These are phyloP conservation scores for Plicaturopsis crispa DNA, from an alignment of 768 basidiomycete genomes.

Conservation along the genomic window DNA sequence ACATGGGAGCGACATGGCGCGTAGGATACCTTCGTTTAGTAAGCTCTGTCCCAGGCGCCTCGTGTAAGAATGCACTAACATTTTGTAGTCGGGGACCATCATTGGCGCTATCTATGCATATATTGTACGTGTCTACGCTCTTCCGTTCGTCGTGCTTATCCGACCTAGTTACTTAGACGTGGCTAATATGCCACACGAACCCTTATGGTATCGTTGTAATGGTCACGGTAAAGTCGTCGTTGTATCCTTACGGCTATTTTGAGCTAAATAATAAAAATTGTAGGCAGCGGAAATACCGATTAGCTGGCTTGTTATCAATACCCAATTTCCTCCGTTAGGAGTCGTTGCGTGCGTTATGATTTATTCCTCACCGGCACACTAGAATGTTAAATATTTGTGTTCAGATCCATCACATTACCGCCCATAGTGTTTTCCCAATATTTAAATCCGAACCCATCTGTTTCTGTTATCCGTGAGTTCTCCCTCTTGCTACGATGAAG, in stretches of 20 bases:
- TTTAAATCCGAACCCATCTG: constrained; percentile 15
- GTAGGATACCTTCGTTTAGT: constrained; percentile 37
- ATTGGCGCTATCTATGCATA: constrained; percentile 25
- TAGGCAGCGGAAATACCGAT: constrained; percentile 38
- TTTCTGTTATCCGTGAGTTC: constrained; percentile 22
- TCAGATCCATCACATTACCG: constrained; percentile 35
- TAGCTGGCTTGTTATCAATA: constrained; percentile 34
- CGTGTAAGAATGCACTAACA: background rate
- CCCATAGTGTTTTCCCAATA: constrained; percentile 29
- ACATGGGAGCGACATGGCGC: constrained; percentile 44
- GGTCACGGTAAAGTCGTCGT: constrained; percentile 24
- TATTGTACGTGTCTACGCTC: constrained; percentile 15
- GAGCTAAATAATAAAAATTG: too few relatives aligned
- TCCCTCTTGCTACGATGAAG: background rate
- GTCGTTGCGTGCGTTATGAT: constrained; percentile 35
- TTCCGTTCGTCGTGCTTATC: background rate
- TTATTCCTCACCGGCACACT: too few relatives aligned
- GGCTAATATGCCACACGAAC: constrained; percentile 29
- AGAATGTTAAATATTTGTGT: too few relatives aligned
- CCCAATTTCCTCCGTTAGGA: constrained; percentile 30
- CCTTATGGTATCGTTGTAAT: constrained; percentile 32
- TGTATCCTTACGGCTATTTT: too few relatives aligned
- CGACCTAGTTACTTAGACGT: constrained; percentile 20
- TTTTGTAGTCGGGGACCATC: constrained; percentile 22
- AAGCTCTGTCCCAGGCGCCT: constrained; percentile 8